Conservation (phyloP, 495 filamentous ascomycete genomes). For the Durotheca rogersii region DNA sequence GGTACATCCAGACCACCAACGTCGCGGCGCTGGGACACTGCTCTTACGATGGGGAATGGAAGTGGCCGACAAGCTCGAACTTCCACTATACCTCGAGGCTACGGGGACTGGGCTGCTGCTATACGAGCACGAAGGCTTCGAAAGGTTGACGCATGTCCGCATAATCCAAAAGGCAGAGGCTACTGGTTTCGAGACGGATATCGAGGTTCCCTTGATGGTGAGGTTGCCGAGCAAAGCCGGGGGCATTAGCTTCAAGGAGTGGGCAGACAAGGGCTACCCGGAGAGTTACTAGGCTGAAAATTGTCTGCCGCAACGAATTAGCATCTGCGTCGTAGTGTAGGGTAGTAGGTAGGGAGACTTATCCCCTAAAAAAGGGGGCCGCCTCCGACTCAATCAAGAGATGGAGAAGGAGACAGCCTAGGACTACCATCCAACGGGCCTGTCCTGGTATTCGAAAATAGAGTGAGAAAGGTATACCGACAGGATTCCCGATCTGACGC, state of each 20-base stretch:
- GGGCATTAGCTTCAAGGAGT: constrained; percentile 8
- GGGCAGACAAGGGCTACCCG: constrained; percentile 10
- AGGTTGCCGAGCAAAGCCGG: constrained; percentile 14
- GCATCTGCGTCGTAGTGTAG: constrained; percentile 37
- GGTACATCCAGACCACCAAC: constrained; percentile 38
- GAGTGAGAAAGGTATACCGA: constrained; percentile 34
- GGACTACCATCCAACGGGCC: constrained; percentile 43
- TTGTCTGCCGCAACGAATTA: constrained; percentile 23
- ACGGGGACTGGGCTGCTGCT: constrained; percentile 40
- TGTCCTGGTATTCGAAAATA: constrained; percentile 36
- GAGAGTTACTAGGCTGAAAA: constrained; percentile 2
- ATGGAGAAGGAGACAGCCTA: constrained; percentile 47
- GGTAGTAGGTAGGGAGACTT: constrained; percentile 52
- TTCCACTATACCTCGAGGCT: constrained; percentile 44
- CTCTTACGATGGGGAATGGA: constrained; percentile 45
- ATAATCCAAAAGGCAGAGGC: constrained; percentile 11
- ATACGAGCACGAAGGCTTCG: constrained; percentile 31
- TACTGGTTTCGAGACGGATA: constrained; percentile 1
- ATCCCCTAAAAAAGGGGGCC: constrained; percentile 64
- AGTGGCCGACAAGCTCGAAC: constrained; percentile 40
- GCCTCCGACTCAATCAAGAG: constrained; percentile 48
- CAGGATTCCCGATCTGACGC: constrained; percentile 10
- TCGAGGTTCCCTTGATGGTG: constrained; percentile 13
- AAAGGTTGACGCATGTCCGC: constrained; percentile 13
- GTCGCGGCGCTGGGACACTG: constrained; percentile 36